phyloP scores from a whole-genome alignment of 306 rosid species.

The Cicer cuneatum region DNA sequence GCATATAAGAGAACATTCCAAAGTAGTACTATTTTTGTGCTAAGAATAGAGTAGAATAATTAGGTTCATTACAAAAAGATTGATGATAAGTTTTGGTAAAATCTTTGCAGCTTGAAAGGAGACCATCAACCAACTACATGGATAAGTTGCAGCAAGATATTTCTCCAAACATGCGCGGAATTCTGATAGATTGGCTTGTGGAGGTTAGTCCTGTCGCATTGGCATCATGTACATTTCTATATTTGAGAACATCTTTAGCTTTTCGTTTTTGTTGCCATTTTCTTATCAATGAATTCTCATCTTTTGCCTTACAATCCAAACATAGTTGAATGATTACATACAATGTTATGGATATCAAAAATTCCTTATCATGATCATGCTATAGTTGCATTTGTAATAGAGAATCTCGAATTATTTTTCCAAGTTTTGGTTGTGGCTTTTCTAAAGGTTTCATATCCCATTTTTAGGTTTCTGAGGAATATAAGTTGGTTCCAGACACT shows the following conservation, averaged over 20 bases:
- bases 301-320: background rate
- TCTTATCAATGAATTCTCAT: background rate
- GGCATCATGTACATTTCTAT: conserved; percentile 22
- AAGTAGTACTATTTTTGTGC: background rate
- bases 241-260: conserved; percentile 8
- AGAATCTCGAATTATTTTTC: background rate
- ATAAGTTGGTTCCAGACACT: conserved; percentile 84
- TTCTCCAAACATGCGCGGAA: conserved; percentile 77
- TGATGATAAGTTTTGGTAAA: conserved; percentile 34
- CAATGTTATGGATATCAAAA: background rate
- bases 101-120: conserved; percentile 63
- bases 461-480: conserved; percentile 89
- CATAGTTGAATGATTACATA: conserved; percentile 24
- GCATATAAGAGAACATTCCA: conserved; percentile 10
- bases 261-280: background rate
- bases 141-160: conserved; percentile 73
- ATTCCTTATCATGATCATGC: conserved; percentile 12
- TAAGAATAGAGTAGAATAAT: conserved; percentile 28
- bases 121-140: conserved; percentile 67
- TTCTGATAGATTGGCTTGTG: conserved; percentile 88
- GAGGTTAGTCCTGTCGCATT: conserved; percentile 60
- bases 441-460: conserved; percentile 22
- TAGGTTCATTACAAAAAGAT: background rate
- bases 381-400: conserved; percentile 8
- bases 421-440: conserved; percentile 17